Percentiles rank a stretch among this genome's conserved stretches.
Conservation (phyloP, 2,329 filamentous ascomycete genomes). For the Penicillium sp. region DNA sequence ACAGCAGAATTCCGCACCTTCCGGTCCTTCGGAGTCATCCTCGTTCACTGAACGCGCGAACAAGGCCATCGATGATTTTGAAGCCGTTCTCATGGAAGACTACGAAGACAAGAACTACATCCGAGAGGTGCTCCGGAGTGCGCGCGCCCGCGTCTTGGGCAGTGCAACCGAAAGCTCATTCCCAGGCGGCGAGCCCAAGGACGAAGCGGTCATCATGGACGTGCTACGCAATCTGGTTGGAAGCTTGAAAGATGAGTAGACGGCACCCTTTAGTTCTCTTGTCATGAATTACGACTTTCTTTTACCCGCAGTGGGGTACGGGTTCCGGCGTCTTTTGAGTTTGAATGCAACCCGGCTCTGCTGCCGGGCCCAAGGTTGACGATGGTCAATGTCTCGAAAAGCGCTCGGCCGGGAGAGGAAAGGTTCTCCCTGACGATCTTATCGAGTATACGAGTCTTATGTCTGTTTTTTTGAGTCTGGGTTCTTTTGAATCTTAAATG, state of each 20-base stretch:
- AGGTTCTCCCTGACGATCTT: constrained; percentile 22
- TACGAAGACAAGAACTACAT: constrained; percentile 46
- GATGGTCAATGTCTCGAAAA: not conserved
- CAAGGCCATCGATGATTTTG: constrained; percentile 45
- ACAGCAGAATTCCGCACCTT: constrained; percentile 21
- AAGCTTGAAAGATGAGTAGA: constrained; percentile 36
- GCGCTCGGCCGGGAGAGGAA: constrained; percentile 9
- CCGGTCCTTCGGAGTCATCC: constrained; percentile 28
- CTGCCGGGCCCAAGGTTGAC: not conserved
- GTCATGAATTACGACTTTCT: constrained; percentile 7
- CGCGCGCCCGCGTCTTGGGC: constrained; percentile 39
- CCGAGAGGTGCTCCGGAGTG: constrained; percentile 42
- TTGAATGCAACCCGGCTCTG: constrained; percentile 3
- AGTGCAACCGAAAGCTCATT: constrained; percentile 41
- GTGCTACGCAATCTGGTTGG: constrained; percentile 39
- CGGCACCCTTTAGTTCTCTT: not conserved
- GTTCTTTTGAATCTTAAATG: constrained; percentile 27
- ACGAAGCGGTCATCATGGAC: constrained; percentile 42
- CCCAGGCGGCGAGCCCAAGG: constrained; percentile 42
- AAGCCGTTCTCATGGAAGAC: constrained; percentile 43
- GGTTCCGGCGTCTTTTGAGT: constrained; percentile 1
- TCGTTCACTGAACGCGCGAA: constrained; percentile 41
- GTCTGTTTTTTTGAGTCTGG: constrained; percentile 18
- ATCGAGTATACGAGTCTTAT: constrained; percentile 28
- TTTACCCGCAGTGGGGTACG: constrained; percentile 3